phyloP scores from a whole-genome alignment of 352 stramenopile genomes.

The Blastocystis sp. region DNA sequence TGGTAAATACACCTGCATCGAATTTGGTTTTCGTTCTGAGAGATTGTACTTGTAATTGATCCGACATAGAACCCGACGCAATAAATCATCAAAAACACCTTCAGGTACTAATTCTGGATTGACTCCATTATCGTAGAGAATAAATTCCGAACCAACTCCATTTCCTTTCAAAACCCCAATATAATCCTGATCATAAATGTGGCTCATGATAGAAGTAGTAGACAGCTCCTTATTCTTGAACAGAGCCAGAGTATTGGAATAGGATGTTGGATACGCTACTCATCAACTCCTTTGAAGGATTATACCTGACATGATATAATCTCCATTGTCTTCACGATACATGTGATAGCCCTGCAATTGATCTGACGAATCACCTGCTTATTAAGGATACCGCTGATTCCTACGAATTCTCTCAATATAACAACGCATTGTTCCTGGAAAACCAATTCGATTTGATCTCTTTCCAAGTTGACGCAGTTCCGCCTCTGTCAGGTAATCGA shows the following conservation, averaged over 20 bases:
- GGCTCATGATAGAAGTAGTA: not conserved
- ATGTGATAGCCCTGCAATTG: not conserved
- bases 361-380: not conserved
- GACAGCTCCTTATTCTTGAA: not conserved
- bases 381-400: not conserved
- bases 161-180: constrained; percentile 48
- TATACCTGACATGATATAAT: constrained; percentile 9
- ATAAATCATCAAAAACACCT: constrained; percentile 15
- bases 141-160: constrained; percentile 50
- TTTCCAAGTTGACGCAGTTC: not conserved
- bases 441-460: not conserved
- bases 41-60: constrained; percentile 49
- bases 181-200: constrained; percentile 51
- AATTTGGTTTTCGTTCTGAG: not conserved
- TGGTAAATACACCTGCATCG: not conserved
- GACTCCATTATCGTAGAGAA: constrained; percentile 60
- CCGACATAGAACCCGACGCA: not conserved
- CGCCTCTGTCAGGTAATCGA: not conserved
- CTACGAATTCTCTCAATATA: constrained; percentile 27
- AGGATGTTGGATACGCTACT: no score
- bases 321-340: constrained; percentile 19
- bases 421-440: constrained; percentile 24
- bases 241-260: not conserved
- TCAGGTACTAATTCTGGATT: constrained; percentile 37
- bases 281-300: not conserved